These are phyloP conservation scores for Corchorus olitorius DNA, from an alignment of 345 rosid genomes.

Conservation along the genomic window DNA sequence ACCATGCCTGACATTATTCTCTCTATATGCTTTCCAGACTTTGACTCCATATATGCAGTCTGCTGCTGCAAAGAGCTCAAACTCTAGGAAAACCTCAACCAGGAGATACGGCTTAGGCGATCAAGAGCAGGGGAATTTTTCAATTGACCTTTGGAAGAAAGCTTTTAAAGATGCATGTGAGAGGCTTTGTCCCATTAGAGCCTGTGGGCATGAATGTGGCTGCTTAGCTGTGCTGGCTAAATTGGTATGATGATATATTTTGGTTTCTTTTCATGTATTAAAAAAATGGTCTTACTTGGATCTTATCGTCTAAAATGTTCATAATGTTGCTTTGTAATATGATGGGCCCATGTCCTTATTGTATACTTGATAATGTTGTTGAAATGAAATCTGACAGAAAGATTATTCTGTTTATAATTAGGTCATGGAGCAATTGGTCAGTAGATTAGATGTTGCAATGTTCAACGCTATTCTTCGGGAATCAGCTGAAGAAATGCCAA, in stretches of 20 bases:
- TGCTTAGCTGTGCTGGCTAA: conserved; percentile 82
- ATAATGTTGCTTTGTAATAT: conserved; percentile 5
- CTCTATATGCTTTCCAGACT: conserved; percentile 47
- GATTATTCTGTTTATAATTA: conserved; percentile 31
- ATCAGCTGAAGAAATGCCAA: conserved; percentile 94
- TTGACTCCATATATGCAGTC: conserved; percentile 91
- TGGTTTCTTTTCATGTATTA: conserved; percentile 9
- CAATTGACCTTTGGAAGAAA: conserved; percentile 87
- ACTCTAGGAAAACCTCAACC: conserved; percentile 53
- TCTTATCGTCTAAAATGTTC: not conserved
- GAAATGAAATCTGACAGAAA: conserved; percentile 11
- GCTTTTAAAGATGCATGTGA: conserved; percentile 90
- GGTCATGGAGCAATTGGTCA: conserved; percentile 93
- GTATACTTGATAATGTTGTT: conserved; percentile 11
- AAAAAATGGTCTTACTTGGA: not conserved
- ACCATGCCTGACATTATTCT: conserved; percentile 15
- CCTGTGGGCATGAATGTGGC: conserved; percentile 84
- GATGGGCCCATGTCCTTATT: not conserved
- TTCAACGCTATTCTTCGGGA: conserved; percentile 97
- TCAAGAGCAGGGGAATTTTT: conserved; percentile 63
- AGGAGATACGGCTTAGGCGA: conserved; percentile 56
- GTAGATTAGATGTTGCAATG: conserved; percentile 93
- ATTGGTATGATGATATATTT: conserved; percentile 48
- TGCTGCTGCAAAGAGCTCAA: conserved; percentile 59
- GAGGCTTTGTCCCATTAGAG: conserved; percentile 87